A percentile compares a stretch with the other conserved stretches of the same genome.
Evolutionary conservation across 768 basidiomycete genomes (phyloP).

Genomic region (Suillus paluster): DNA sequence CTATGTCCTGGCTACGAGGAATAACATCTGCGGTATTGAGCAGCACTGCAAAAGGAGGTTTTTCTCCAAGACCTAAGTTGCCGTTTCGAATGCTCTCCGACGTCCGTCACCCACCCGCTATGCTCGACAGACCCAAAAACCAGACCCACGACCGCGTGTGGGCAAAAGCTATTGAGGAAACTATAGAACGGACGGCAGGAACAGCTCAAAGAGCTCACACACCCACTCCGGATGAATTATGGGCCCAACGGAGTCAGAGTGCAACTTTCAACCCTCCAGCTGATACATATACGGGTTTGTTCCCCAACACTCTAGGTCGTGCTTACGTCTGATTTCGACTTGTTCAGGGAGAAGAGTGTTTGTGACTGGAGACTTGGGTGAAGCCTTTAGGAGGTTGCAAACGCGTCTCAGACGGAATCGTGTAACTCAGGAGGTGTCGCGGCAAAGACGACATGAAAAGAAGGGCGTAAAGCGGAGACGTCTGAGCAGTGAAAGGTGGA

Average conservation of each 20-base stretch:
- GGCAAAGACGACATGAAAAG: conserved; percentile 75
- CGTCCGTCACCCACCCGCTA: background rate
- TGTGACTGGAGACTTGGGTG: conserved; percentile 49
- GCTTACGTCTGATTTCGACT: conserved; percentile 12
- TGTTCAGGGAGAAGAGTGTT: conserved; percentile 62
- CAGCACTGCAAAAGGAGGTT: background rate
- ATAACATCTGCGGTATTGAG: background rate
- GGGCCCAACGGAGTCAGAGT: conserved; percentile 27
- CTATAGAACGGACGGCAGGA: conserved; percentile 7
- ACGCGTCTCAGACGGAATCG: conserved; percentile 56
- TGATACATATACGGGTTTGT: conserved; percentile 61
- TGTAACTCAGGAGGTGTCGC: conserved; percentile 53
- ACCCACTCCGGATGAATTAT: conserved; percentile 43
- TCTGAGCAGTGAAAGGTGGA: conserved; percentile 77
- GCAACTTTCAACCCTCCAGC: conserved; percentile 40
- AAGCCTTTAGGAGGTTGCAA: conserved; percentile 55
- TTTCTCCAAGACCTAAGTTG: background rate
- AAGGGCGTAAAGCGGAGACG: conserved; percentile 79
- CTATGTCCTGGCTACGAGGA: conserved; percentile 8
- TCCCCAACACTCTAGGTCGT: conserved; percentile 3
- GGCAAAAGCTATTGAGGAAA: background rate
- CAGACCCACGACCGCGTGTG: background rate
- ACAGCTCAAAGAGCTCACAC: conserved; percentile 13
- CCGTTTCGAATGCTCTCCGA: background rate
- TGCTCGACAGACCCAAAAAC: background rate